Base-by-base conservation (phyloP, 257 asterid genomes). In the Solanum megistacrolobum region DNA sequence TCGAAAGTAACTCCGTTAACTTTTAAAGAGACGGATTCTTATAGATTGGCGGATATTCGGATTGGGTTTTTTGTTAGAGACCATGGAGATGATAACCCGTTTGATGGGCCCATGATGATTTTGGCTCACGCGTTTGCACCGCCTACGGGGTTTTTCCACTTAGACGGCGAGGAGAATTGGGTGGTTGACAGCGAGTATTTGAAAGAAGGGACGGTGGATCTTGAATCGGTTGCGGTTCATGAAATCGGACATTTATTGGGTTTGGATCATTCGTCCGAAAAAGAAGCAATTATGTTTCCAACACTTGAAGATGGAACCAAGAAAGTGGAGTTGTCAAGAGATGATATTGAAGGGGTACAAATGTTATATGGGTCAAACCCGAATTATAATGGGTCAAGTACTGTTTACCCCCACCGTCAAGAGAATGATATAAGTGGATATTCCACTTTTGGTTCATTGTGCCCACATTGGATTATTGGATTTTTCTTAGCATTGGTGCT, bases 211-310 rank as follows among this genome's bases (percentile, higher is more conserved):
- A 88, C 92, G 72, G 18, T 88, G 85, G 99, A 96, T 91, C 86
- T 96, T 90, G 98, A 96, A 87, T 95, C 98, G 6, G 98, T 96
- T 8, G 99, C 94, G 88, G 97, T 95, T 55, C 99, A 96, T 55
- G 99, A 96, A 83, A 96, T 96, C 89, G 98, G 98, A 88, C 98
- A 96, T 86, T 86, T 95, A 16, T 93, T 96, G 86, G 99, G 99
- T 87, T 88, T 96, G 93, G 99, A 98, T 62, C 98, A 96, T 84
- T 95, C 98, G 52, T 93, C 97, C 13, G 93, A 93, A 3, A 93
- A 91, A 72, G 94, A 91, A 0, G 89, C 99, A 46, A 94, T 96
- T 9, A 96, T 96, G 98, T 96, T 94, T 87, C 98, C 98, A 69
- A 90, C 92, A 25, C 90, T 95, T 4, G 31, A 93, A 5, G 88